Evolutionary conservation across 768 basidiomycete genomes (phyloP).

Genomic region (Calocera viscosa): DNA sequence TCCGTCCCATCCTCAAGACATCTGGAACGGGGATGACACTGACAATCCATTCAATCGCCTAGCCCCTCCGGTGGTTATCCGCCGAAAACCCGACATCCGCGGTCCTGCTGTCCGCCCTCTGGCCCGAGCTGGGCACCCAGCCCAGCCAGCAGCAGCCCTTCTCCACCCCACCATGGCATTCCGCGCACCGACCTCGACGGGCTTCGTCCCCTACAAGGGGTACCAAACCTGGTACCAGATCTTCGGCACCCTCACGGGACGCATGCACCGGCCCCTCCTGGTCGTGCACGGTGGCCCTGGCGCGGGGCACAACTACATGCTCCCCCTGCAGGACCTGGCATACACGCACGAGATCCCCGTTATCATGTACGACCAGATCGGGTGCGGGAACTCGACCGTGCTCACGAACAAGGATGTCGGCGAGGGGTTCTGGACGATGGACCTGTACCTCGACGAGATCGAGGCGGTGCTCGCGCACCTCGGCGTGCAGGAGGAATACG

Average conservation of each 20-base stretch:
- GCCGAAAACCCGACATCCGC: background rate
- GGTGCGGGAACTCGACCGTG: background rate
- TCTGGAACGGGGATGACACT: no score
- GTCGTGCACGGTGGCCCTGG: slow-evolving; percentile 6
- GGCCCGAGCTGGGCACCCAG: no score
- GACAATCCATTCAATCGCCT: background rate
- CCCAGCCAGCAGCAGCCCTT: no score
- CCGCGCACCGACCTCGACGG: background rate
- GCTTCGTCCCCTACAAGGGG: background rate
- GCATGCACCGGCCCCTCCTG: background rate
- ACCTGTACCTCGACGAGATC: slow-evolving; percentile 7
- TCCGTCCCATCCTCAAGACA: no score
- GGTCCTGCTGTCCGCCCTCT: no score
- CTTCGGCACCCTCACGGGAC: background rate
- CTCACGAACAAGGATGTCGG: slow-evolving; percentile 2
- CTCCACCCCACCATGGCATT: background rate
- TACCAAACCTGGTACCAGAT: slow-evolving; percentile 4
- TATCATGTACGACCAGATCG: slow-evolving; percentile 6
- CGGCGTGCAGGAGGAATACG: background rate
- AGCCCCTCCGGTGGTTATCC: background rate
- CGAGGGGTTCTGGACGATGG: slow-evolving; percentile 7
- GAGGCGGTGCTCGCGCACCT: background rate
- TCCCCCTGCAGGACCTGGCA: background rate
- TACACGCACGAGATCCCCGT: background rate
- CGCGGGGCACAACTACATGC: slow-evolving; percentile 7